Base-by-base conservation (phyloP, 805 yeast genomes). In the Martiniozyma abietophila region DNA sequence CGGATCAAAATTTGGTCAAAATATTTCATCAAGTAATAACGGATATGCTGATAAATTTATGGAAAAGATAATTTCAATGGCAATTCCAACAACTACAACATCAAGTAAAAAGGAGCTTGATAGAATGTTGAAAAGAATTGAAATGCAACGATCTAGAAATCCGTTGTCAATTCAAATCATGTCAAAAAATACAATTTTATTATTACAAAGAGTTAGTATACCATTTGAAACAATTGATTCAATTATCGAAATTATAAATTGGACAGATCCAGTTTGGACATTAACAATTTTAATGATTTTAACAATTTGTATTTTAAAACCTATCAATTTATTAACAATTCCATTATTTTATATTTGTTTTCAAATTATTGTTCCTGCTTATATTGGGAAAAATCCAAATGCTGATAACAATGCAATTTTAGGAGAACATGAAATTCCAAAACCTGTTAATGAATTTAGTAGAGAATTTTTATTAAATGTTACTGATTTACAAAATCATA, bases 401-500 rank as follows among this genome's bases (percentile, higher is more conserved):
- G 16, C 21, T 17, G 42, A 36, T 14, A 38, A 36, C 3, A 53
- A 62, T 0, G 69, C 75, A 2, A 63, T 74, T 1, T 59, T 64
- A 19, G 76, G 74, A 1, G 60, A 62, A 9, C 64, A 71, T 18
- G 67, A 60, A 22, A 48, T 67, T 3, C 82, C 85, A 3, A 72
- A 71, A 40, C 92, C 94, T 0, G 81, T 77, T 6, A 80, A 88
- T 4, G 85, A 84, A 53, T 64, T 81, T 32, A 76, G 88, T 21
- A 64, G 81, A 36, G 95, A 85, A 51, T 85, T 84, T 50, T 56
- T 79, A 15, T 51, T 84, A 37, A 85, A 85, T 51, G 61, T 82
- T 47, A 82, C 94, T 1, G 95, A 85, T 59, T 61, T 84, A 39
- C 95, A 85, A 50, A 85, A 85, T 51, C 79, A 76, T 48, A 77